These are phyloP conservation scores for Guadua angustifolia DNA, from an alignment of 176 grass and related monocot species.

Conservation along the genomic window DNA sequence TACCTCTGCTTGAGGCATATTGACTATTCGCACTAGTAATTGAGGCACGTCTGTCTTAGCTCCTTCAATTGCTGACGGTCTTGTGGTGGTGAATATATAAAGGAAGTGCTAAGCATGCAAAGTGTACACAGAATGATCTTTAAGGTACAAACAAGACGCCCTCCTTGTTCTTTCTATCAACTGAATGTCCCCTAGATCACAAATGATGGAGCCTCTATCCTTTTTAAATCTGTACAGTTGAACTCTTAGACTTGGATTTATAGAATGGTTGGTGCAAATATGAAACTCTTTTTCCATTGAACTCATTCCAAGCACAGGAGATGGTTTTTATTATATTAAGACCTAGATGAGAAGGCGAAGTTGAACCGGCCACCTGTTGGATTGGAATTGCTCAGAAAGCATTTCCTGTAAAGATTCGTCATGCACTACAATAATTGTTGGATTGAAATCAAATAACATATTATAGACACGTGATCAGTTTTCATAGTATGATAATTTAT, in stretches of 20 bases:
- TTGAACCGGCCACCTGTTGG: constrained; percentile 20
- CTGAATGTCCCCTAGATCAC: constrained; percentile 59
- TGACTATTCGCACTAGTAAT: no score
- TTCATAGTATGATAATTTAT: constrained; percentile 35
- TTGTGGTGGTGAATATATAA: no score
- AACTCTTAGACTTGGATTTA: neutral
- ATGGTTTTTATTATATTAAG: neutral
- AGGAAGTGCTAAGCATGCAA: constrained; percentile 79
- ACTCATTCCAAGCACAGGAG: neutral
- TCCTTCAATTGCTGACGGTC: no score
- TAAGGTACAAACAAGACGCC: constrained; percentile 51
- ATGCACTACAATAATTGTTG: constrained; percentile 8
- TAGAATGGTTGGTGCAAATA: neutral
- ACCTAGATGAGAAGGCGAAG: constrained; percentile 22
- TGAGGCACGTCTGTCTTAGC: no score
- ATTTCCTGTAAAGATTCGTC: constrained; percentile 36
- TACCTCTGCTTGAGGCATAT: no score
- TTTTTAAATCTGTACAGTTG: neutral
- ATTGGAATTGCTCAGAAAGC: constrained; percentile 29
- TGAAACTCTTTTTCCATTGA: neutral
- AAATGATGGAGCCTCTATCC: neutral
- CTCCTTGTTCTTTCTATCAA: constrained; percentile 70
- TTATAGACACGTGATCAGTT: constrained; percentile 16
- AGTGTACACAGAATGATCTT: constrained; percentile 72
- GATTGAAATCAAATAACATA: neutral